A percentile compares a stretch with the other conserved stretches of the same genome.
Conservation (phyloP, 805 yeast species). For the Candida coquimbonensis region DNA sequence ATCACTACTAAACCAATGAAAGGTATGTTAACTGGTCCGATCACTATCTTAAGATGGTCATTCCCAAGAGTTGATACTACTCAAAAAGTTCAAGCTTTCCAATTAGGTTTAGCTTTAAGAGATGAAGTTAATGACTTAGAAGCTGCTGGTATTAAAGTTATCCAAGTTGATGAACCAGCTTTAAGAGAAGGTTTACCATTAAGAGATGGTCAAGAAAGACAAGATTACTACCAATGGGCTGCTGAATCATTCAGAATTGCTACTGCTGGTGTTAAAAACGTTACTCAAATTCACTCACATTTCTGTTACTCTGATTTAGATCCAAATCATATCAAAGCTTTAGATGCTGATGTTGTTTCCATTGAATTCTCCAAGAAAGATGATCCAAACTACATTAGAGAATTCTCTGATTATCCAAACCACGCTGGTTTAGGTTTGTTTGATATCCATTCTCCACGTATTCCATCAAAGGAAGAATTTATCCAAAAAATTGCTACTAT, state of each 20-base stretch:
- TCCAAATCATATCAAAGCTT: conserved; percentile 98
- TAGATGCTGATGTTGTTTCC: conserved; percentile 99
- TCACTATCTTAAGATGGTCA: conserved; percentile 99
- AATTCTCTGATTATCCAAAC: conserved; percentile 98
- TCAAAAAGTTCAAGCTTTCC: conserved; percentile 89
- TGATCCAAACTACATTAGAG: conserved; percentile 95
- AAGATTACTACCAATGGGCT: conserved; percentile 96
- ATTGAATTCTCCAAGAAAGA: conserved; percentile 99
- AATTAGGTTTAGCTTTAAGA: conserved; percentile 95
- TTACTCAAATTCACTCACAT: conserved; percentile 98
- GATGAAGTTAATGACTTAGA: conserved; percentile 98
- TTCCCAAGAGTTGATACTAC: conserved; percentile 99
- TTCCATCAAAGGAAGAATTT: conserved; percentile 96
- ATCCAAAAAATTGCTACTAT: conserved; percentile 88
- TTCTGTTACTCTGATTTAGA: conserved; percentile 99
- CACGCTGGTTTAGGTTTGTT: conserved; percentile 99
- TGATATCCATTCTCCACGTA: conserved; percentile 99
- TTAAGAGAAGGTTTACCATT: conserved; percentile 99
- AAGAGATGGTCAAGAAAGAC: conserved; percentile 95
- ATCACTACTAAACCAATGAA: conserved; percentile 93
- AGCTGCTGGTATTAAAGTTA: conserved; percentile 95
- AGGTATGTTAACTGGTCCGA: conserved; percentile 99
- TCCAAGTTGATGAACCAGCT: conserved; percentile 99
- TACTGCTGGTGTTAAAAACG: conserved; percentile 92
- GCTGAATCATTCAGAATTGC: conserved; percentile 99